phyloP scores from a whole-genome alignment of 2,329 filamentous ascomycete species.

The Paecilomyces fulvus region DNA sequence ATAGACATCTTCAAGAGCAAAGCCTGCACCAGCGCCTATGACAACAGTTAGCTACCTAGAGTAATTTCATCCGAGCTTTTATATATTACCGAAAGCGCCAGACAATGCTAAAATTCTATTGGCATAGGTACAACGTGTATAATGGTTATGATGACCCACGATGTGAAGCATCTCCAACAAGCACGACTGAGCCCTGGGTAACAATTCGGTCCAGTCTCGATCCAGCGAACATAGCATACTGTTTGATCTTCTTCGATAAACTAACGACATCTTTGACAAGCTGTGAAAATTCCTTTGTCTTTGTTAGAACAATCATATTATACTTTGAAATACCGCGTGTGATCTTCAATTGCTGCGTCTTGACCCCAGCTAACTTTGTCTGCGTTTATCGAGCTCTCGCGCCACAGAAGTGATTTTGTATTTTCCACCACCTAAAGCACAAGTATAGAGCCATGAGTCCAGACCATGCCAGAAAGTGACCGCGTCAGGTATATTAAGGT shows the following conservation, averaged over 20 bases:
- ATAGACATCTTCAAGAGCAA: constrained; percentile 7
- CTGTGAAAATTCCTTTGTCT: constrained; percentile 2
- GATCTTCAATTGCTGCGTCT: constrained; percentile 2
- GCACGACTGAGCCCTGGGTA: background rate
- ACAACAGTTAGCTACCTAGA: background rate
- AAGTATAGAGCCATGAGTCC: no score
- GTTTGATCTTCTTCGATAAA: constrained; percentile 1
- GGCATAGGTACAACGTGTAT: background rate
- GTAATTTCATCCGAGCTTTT: background rate
- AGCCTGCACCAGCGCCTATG: constrained; percentile 4
- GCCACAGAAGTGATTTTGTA: constrained; percentile 6
- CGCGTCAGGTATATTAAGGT: no score
- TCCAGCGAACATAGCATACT: constrained; percentile 4
- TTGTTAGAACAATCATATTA: background rate
- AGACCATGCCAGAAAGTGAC: no score
- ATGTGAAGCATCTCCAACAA: constrained; percentile 8
- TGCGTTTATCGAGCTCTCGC: constrained; percentile 1
- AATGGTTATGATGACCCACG: background rate
- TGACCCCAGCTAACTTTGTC: constrained; percentile 7
- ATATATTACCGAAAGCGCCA: constrained; percentile 5
- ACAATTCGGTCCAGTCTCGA: background rate
- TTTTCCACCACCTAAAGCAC: background rate
- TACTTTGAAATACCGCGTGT: background rate
- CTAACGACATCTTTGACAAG: background rate
- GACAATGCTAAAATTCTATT: constrained; percentile 3